Conservation (phyloP, 345 rosid species). For the Carallia brachiata region DNA sequence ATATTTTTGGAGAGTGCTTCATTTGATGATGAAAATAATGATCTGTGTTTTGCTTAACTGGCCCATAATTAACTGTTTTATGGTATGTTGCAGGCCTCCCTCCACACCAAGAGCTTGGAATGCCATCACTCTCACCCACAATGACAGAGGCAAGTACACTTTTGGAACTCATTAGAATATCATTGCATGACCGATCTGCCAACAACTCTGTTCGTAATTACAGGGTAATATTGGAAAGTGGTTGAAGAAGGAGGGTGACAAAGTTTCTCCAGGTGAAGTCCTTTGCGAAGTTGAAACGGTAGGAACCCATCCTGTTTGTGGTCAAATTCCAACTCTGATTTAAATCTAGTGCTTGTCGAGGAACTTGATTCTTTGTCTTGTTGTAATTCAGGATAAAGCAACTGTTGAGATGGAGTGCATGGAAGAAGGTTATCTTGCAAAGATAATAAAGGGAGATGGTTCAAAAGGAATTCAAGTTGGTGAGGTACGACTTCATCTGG, state of each 20-base stretch:
- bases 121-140: conserved; percentile 99
- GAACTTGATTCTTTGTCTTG: conserved; percentile 11
- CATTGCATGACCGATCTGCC: conserved; percentile 16
- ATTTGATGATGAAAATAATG: not conserved
- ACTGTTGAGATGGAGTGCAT: conserved; percentile 99
- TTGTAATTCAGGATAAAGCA: conserved; percentile 72
- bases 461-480: conserved; percentile 91
- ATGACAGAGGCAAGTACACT: conserved; percentile 75
- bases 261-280: conserved; percentile 85
- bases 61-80: not conserved
- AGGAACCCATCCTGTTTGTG: conserved; percentile 25
- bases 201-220: conserved; percentile 23
- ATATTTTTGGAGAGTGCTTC: not conserved
- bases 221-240: conserved; percentile 97
- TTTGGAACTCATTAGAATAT: conserved; percentile 5
- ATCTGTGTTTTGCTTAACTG: not conserved
- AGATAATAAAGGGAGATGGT: conserved; percentile 85
- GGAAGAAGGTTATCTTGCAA: conserved; percentile 98
- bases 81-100: conserved; percentile 69
- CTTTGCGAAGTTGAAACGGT: conserved; percentile 99
- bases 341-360: conserved; percentile 1
- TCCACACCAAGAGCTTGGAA: conserved; percentile 93
- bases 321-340: conserved; percentile 13
- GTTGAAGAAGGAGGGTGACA: conserved; percentile 98
- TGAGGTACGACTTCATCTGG: conserved; percentile 52